These are phyloP conservation scores for Blepharisma japonicum DNA, from an alignment of 73 alveolate genomes.

Conservation along the genomic window DNA sequence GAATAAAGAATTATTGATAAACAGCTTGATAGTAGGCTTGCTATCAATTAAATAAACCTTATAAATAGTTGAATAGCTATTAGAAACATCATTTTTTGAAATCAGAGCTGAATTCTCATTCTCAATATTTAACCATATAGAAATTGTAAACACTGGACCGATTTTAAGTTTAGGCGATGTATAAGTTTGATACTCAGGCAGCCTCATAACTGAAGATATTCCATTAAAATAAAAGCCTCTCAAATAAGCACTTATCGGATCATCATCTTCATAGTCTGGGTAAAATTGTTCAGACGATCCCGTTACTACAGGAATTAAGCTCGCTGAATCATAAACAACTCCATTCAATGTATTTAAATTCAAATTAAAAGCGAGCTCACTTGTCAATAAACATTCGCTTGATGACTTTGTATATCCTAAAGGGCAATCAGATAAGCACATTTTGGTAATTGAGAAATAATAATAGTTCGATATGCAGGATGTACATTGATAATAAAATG, in stretches of 20 bases:
- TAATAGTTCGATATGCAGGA: not conserved
- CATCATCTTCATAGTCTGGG: constrained; percentile 5
- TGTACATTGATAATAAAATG: not conserved
- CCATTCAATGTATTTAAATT: constrained; percentile 3
- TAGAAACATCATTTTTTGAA: too few species aligned
- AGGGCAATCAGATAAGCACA: not conserved
- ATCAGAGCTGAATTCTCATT: too few species aligned
- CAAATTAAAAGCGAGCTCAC: not conserved
- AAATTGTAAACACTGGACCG: too few species aligned
- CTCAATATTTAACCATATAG: too few species aligned
- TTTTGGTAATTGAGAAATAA: too few species aligned
- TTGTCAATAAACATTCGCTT: not conserved
- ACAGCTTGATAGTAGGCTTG: not conserved
- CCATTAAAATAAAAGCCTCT: constrained; percentile 28
- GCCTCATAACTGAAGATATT: not conserved
- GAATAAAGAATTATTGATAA: not conserved
- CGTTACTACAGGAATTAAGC: not conserved
- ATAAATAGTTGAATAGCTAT: too few species aligned
- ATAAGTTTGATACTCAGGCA: not conserved
- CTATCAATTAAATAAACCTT: not conserved
- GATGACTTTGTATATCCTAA: not conserved
- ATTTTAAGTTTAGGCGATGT: too few species aligned
- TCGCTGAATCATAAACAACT: not conserved
- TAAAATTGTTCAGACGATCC: not conserved
- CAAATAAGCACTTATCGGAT: constrained; percentile 6